Evolutionary conservation across 805 yeast species (phyloP).

Genomic region (Candida xyloterini): DNA sequence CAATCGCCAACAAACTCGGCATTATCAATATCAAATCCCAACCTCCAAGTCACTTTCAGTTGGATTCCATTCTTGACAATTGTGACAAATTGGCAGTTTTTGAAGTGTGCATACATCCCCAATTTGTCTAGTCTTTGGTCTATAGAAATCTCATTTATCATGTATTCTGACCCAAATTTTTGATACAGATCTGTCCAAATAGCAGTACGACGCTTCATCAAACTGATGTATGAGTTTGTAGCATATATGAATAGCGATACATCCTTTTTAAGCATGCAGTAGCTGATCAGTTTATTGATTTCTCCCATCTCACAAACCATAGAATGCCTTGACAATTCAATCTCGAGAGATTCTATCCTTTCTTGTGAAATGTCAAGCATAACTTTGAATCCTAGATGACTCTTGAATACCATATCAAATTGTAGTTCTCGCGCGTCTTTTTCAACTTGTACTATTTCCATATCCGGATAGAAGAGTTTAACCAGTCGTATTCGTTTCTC

Average conservation of each 20-base stretch:
- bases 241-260: slow-evolving; percentile 25
- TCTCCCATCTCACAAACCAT: slow-evolving; percentile 15
- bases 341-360: slow-evolving; percentile 10
- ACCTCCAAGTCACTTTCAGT: slow-evolving; percentile 14
- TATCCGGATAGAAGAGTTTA: slow-evolving; percentile 28
- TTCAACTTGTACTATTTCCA: slow-evolving; percentile 20
- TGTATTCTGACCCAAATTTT: slow-evolving; percentile 9
- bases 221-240: slow-evolving; percentile 23
- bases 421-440: slow-evolving; percentile 5
- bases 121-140: slow-evolving; percentile 1
- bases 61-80: neutral
- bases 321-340: slow-evolving; percentile 8
- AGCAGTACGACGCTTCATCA: slow-evolving; percentile 18
- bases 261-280: slow-evolving; percentile 16
- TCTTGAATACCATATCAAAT: slow-evolving; percentile 16
- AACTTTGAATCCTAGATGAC: slow-evolving; percentile 17
- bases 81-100: slow-evolving; percentile 5
- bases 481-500: slow-evolving; percentile 21
- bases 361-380: slow-evolving; percentile 14
- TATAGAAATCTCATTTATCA: slow-evolving; percentile 15
- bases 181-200: slow-evolving; percentile 22
- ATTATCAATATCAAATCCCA: slow-evolving; percentile 9
- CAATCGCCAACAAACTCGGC: slow-evolving; percentile 21
- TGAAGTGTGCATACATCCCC: slow-evolving; percentile 2
- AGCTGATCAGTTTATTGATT: slow-evolving; percentile 14